A percentile compares a stretch with the other conserved stretches of the same genome.
phyloP scores from a whole-genome alignment of 2,329 filamentous ascomycete species.

The Talaromyces atroroseus region DNA sequence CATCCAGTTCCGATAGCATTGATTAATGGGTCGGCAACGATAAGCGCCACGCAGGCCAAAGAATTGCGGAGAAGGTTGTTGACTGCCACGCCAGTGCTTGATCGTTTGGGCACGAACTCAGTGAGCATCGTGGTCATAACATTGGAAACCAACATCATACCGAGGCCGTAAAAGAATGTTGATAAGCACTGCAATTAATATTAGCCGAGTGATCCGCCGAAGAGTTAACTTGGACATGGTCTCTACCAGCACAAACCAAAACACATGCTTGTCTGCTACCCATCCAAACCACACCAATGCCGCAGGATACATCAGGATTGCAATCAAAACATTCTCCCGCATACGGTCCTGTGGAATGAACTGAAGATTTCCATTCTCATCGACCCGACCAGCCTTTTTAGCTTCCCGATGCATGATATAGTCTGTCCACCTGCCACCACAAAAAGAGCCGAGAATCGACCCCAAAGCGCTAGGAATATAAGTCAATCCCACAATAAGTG shows the following conservation, averaged over 20 bases:
- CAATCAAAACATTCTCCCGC: constrained; percentile 74
- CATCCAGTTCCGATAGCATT: constrained; percentile 67
- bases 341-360: constrained; percentile 75
- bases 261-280: constrained; percentile 58
- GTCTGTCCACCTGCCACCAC: constrained; percentile 74
- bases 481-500: constrained; percentile 65
- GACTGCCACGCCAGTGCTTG: constrained; percentile 67
- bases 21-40: constrained; percentile 67
- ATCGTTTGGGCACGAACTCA: constrained; percentile 70
- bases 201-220: neutral
- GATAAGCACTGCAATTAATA: constrained; percentile 42
- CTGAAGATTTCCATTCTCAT: constrained; percentile 60
- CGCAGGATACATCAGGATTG: constrained; percentile 62
- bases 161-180: constrained; percentile 70
- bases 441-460: constrained; percentile 61
- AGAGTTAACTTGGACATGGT: neutral
- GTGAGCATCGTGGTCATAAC: constrained; percentile 75
- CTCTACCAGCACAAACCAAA: constrained; percentile 55
- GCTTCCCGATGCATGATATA: constrained; percentile 76
- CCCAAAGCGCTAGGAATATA: constrained; percentile 71
- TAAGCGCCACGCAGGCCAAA: constrained; percentile 63
- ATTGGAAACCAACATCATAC: constrained; percentile 72
- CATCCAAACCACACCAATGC: constrained; percentile 74
- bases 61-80: constrained; percentile 80
- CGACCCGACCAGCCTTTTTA: constrained; percentile 62